Evolutionary conservation across 768 basidiomycete species (phyloP), one percentile per base, ranked within the genome.

Genomic region (Psilocybe cubensis): DNA sequence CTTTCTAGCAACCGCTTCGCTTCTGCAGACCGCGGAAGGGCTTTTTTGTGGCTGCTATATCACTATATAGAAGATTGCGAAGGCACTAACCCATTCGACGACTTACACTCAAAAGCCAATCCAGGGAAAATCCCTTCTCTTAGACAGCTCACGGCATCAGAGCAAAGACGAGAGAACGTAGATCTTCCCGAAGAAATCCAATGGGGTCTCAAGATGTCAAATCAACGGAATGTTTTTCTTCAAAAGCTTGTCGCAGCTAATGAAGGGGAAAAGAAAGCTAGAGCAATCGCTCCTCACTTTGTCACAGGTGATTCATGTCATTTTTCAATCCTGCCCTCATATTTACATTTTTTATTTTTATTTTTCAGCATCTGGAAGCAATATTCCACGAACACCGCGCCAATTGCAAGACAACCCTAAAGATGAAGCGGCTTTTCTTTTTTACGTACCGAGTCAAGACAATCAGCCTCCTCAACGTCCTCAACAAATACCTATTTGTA

Each of bases 41-140:
- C 86, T 3, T 92, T 96, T 70, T 79, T 96, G 25, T 94, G 91
- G 89, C 79, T 94, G 55, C 73, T 93, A 47, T 94, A 85, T 70
- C 81, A 91, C 67, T 94, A 95, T 70, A 77, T 95, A 61, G 92
- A 94, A 70, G 79, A 78, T 29, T 78, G 83, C 1, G 76, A 79
- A 31, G 70, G 75, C 10, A 72, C 80, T n/a, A 94, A 93, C 69
- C 89, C 92, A 4, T 94, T 90, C 68, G 82, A 85, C 51, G 87
- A 91, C 66, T 82, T 84, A 17, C 84, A 85, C 69, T 82, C 88
- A 12, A 73, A 74, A 20, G 62, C 64, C 31, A 72, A 87, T 63
- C 79, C 80, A 0, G 84, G 83, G 52, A 90, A 87, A 72, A 86
- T 86, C 27, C 90, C 91, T 7, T 71, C 76, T 60, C 68, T 92